Conservation (phyloP, 2,329 filamentous ascomycete species). For the Aspergillus latus region DNA sequence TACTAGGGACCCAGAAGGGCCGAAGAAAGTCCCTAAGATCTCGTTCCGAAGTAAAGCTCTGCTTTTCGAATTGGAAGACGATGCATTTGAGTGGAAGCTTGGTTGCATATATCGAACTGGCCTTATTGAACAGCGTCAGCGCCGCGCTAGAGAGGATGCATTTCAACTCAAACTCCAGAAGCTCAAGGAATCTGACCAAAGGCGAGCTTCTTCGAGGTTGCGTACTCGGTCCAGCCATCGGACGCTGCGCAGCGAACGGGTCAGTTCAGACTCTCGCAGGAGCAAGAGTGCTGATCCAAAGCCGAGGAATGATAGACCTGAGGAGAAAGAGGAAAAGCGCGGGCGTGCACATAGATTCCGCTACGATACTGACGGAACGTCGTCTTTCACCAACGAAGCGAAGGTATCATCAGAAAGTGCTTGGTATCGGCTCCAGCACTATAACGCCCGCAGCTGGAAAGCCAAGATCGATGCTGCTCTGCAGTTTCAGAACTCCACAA, state of each 20-base stretch:
- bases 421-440: conserved; percentile 68
- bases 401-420: conserved; percentile 76
- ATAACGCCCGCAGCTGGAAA: conserved; percentile 92
- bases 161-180: conserved; percentile 85
- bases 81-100: conserved; percentile 95
- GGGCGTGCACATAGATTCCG: conserved; percentile 43
- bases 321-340: conserved; percentile 27
- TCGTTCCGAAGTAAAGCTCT: conserved; percentile 79
- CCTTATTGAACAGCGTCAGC: conserved; percentile 83
- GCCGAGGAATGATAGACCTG: conserved; percentile 30
- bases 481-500: conserved; percentile 66
- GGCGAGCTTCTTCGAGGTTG: conserved; percentile 51
- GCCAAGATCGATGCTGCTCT: conserved; percentile 79
- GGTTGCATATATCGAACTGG: conserved; percentile 91
- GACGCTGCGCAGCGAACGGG: conserved; percentile 43
- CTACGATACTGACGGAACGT: conserved; percentile 79
- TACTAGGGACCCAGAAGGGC: conserved; percentile 78
- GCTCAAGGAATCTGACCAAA: conserved; percentile 66
- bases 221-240: conserved; percentile 54
- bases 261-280: conserved; percentile 43
- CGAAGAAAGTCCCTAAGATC: conserved; percentile 82
- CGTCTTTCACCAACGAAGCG: conserved; percentile 68
- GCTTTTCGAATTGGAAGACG: conserved; percentile 91
- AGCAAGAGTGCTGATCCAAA: conserved; percentile 59
- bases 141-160: conserved; percentile 84